Conservation (phyloP, 352 stramenopile genomes). For the Pythium angustatum region DNA sequence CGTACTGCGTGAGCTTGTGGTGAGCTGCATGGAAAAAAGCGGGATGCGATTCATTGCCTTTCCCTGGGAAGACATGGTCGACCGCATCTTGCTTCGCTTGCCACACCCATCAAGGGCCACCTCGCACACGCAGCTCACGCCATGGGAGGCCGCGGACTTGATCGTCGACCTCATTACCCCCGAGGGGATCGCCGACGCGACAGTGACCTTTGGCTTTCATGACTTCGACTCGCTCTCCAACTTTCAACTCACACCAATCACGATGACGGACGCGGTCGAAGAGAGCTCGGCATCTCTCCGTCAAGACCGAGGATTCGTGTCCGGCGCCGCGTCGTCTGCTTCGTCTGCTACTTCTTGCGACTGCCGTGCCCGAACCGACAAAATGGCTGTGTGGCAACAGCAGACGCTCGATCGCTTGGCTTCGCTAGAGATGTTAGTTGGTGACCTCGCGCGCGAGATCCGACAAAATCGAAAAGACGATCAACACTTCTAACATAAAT, state of each 20-base stretch:
- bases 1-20: slow-evolving; percentile 25
- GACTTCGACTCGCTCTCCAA: slow-evolving; percentile 27
- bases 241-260: slow-evolving; percentile 23
- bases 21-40: slow-evolving; percentile 33
- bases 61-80: slow-evolving; percentile 32
- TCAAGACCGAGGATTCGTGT: not conserved
- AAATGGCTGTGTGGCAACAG: slow-evolving; percentile 19
- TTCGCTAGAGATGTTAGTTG: slow-evolving; percentile 19
- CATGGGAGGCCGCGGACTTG: slow-evolving; percentile 25
- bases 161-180: slow-evolving; percentile 30
- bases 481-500: slow-evolving; percentile 6
- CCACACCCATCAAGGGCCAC: slow-evolving; percentile 1
- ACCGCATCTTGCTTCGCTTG: slow-evolving; percentile 4
- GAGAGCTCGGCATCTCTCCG: not conserved
- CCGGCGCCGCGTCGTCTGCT: not conserved
- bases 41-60: slow-evolving; percentile 32
- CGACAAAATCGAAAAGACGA: slow-evolving; percentile 14
- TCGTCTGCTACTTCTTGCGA: slow-evolving; percentile 1
- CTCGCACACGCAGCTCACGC: slow-evolving; percentile 24
- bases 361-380: not conserved
- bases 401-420: slow-evolving; percentile 24
- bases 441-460: slow-evolving; percentile 16
- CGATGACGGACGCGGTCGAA: slow-evolving; percentile 15
- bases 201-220: slow-evolving; percentile 28
- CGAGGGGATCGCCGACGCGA: slow-evolving; percentile 15